Base-by-base conservation (phyloP, 2,329 filamentous ascomycete genomes). In the Penicillium hesseltinei region DNA sequence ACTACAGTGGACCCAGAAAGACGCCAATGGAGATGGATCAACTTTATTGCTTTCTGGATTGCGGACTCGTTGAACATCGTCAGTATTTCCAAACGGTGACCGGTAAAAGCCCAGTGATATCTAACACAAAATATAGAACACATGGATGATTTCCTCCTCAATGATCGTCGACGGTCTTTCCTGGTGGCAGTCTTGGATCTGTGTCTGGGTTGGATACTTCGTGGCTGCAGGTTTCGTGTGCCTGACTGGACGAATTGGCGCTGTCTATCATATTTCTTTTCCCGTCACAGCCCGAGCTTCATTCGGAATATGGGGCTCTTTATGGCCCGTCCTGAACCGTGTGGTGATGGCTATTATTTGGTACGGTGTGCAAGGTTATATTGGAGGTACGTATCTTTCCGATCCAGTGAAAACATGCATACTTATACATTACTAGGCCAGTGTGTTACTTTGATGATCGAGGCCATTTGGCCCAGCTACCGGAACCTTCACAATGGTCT, bases 171-270 rank as follows among this genome's bases (percentile, higher is more conserved):
- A 78, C 47, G 90, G 91, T 13, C 80, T 95, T 23, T 90, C 90
- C 8, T 96, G 91, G 91, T 96, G 91, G 91, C 91, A 96, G 76
- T 88, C 90, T 2, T 91, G 89, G 88, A 77, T 91, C n/a, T 92
- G 89, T 69, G 90, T 96, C 43, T 93, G 91, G 88, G 77, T 92
- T 29, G 92, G 92, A 54, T 96, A 96, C 71, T 80, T 85, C 39
- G 87, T 96, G 62, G 85, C 91, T 0, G 90, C 82, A 33, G 78
- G 77, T 70, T 95, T 96, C 75, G 82, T 95, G 62, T 88, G 86
- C 68, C 61, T 88, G 62, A 95, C 90, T 6, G 91, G 90, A 62
- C 86, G 91, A 48, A 92, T 96, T 49, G 92, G 92, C 57, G 90
- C 92, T 9, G 85, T 84, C 21, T 96, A 96, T 73, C 91, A 96